These are phyloP conservation scores for Hericium alpestre DNA, from an alignment of 768 basidiomycete species.

Conservation along the genomic window DNA sequence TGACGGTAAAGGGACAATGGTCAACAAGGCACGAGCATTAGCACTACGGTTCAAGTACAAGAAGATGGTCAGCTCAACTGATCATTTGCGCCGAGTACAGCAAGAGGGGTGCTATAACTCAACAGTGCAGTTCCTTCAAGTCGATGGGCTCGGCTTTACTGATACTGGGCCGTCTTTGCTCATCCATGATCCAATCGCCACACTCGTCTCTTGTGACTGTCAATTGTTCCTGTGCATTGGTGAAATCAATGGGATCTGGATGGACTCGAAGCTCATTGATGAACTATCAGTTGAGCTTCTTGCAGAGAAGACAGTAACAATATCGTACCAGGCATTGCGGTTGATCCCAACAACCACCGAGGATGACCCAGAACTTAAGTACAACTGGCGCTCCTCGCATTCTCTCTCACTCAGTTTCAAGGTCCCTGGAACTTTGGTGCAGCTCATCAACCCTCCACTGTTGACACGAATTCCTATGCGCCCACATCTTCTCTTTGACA, in stretches of 20 bases:
- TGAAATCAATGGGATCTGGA: not conserved
- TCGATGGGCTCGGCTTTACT: not conserved
- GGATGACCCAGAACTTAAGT: not conserved
- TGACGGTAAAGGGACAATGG: not conserved
- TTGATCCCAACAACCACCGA: not conserved
- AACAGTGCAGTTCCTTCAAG: too few relatives aligned
- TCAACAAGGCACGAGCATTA: not conserved
- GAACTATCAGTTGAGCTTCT: not conserved
- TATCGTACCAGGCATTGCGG: not conserved
- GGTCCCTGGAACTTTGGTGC: not conserved
- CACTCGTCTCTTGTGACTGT: not conserved
- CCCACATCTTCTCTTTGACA: not conserved
- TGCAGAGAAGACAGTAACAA: not conserved
- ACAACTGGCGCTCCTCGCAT: not conserved
- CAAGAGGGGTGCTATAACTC: not conserved
- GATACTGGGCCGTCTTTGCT: not conserved
- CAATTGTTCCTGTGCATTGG: not conserved
- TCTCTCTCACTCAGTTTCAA: not conserved
- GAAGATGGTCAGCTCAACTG: not conserved
- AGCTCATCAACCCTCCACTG: not conserved
- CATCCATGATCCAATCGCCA: not conserved
- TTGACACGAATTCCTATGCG: too few relatives aligned
- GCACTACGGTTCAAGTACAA: not conserved
- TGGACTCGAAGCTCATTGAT: not conserved
- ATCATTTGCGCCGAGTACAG: not conserved